Evolutionary conservation across 2,329 filamentous ascomycete species (phyloP).

Genomic region (Colletotrichum falcatum): DNA sequence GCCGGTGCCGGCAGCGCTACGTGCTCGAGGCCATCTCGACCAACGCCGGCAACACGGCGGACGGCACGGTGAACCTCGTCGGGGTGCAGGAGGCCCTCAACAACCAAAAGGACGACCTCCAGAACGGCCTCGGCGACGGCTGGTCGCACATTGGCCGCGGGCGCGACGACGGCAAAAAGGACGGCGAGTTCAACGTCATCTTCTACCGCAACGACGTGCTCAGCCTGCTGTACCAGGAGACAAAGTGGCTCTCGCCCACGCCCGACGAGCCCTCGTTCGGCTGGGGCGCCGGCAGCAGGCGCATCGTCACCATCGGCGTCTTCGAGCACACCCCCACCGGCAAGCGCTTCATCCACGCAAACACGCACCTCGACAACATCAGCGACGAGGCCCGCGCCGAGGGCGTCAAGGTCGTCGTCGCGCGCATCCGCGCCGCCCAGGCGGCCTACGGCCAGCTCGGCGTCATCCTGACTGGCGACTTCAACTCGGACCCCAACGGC

Average conservation of each 20-base stretch:
- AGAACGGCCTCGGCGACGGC: conserved; percentile 58
- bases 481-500: conserved; percentile 60
- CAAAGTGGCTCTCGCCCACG: conserved; percentile 73
- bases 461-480: conserved; percentile 62
- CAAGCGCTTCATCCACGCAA: conserved; percentile 57
- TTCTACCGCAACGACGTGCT: conserved; percentile 69
- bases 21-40: conserved; percentile 69
- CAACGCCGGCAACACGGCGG: conserved; percentile 60
- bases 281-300: conserved; percentile 62
- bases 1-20: conserved; percentile 62
- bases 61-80: conserved; percentile 60
- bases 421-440: conserved; percentile 47
- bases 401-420: conserved; percentile 57
- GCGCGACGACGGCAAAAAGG: conserved; percentile 65
- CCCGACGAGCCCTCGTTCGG: conserved; percentile 68
- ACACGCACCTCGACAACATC: conserved; percentile 66
- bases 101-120: conserved; percentile 70
- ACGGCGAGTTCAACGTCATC: conserved; percentile 75
- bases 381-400: conserved; percentile 56
- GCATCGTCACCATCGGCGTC: conserved; percentile 62
- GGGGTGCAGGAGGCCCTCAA: conserved; percentile 78
- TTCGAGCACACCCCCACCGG: conserved; percentile 57
- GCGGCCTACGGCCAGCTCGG: conserved; percentile 45
- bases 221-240: conserved; percentile 62
- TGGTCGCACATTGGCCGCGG: conserved; percentile 66